Evolutionary conservation across 2,329 filamentous ascomycete genomes (phyloP).

Genomic region (Nemania sp.): DNA sequence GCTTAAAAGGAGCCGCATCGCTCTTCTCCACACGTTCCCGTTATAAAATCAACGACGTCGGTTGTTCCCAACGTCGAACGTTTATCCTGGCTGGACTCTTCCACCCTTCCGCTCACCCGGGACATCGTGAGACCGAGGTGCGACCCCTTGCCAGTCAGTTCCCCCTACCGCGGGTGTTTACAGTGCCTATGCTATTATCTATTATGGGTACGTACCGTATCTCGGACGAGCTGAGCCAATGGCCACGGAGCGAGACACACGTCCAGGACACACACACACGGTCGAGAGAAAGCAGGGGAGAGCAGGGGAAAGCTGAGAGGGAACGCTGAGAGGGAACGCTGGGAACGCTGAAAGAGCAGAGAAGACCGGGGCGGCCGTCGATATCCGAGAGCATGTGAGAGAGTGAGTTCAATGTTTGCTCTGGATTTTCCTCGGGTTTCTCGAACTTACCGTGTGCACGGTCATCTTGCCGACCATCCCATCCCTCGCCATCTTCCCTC

Average conservation of each 20-base stretch:
- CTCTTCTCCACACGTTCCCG: slow-evolving; percentile 37
- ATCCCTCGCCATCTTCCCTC: too few relatives aligned
- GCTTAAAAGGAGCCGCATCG: slow-evolving; percentile 38
- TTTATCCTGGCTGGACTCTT: slow-evolving; percentile 4
- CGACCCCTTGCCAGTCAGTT: slow-evolving; percentile 7
- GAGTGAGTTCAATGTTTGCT: neutral
- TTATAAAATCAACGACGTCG: slow-evolving; percentile 35
- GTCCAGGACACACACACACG: too few relatives aligned
- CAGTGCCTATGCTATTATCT: too few relatives aligned
- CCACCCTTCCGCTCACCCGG: neutral
- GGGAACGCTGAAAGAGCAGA: too few relatives aligned
- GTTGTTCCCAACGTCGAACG: slow-evolving; percentile 5
- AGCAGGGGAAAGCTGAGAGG: too few relatives aligned
- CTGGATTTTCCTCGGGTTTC: neutral
- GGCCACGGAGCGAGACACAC: neutral
- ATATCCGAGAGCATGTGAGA: too few relatives aligned
- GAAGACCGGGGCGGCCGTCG: too few relatives aligned
- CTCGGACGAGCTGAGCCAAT: slow-evolving; percentile 5
- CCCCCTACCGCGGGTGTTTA: too few relatives aligned
- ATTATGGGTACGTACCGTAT: neutral
- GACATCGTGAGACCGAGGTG: neutral
- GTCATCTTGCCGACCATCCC: slow-evolving; percentile 25
- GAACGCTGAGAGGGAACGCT: too few relatives aligned
- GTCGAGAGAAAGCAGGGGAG: too few relatives aligned
- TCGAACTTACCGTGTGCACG: slow-evolving; percentile 6